These are phyloP conservation scores for Parathielavia appendiculata DNA, from an alignment of 495 filamentous ascomycete genomes.

Conservation along the genomic window DNA sequence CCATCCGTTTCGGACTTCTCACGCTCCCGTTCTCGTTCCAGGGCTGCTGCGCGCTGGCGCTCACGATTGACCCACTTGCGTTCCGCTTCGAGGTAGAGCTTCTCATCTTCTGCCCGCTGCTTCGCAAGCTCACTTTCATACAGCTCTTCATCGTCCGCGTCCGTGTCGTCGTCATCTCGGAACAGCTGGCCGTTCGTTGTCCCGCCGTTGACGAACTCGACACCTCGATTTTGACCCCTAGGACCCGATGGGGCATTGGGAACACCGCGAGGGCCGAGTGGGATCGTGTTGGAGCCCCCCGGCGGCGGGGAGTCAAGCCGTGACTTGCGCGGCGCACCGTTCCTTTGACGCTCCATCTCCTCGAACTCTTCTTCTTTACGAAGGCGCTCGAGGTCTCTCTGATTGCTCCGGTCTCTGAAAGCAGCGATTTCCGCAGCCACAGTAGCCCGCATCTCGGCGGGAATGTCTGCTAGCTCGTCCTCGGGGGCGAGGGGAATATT, in stretches of 20 bases:
- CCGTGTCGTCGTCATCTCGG: conserved; percentile 81
- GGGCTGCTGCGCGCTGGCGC: conserved; percentile 70
- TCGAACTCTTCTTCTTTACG: conserved; percentile 88
- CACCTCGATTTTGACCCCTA: conserved; percentile 52
- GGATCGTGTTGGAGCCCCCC: conserved; percentile 58
- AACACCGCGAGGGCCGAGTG: conserved; percentile 74
- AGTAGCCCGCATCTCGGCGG: conserved; percentile 92
- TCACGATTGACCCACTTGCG: conserved; percentile 88
- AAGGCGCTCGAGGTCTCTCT: conserved; percentile 81
- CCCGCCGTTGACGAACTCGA: conserved; percentile 82
- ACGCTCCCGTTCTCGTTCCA: conserved; percentile 74
- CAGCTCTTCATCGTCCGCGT: conserved; percentile 82
- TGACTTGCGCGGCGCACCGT: conserved; percentile 56
- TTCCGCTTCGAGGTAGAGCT: conserved; percentile 78
- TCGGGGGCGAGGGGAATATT: conserved; percentile 86
- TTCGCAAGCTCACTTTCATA: conserved; percentile 67
- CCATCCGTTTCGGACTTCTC: conserved; percentile 71
- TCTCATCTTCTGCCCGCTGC: conserved; percentile 68
- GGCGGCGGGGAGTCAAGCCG: conserved; percentile 63
- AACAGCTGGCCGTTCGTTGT: conserved; percentile 52
- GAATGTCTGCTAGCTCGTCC: conserved; percentile 93
- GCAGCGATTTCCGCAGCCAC: conserved; percentile 91
- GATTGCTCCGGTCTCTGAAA: conserved; percentile 85
- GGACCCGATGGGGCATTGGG: conserved; percentile 80
- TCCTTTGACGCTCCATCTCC: conserved; percentile 72